Evolutionary conservation across 2,329 filamentous ascomycete genomes (phyloP).

Genomic region (Exophiala calicioides): DNA sequence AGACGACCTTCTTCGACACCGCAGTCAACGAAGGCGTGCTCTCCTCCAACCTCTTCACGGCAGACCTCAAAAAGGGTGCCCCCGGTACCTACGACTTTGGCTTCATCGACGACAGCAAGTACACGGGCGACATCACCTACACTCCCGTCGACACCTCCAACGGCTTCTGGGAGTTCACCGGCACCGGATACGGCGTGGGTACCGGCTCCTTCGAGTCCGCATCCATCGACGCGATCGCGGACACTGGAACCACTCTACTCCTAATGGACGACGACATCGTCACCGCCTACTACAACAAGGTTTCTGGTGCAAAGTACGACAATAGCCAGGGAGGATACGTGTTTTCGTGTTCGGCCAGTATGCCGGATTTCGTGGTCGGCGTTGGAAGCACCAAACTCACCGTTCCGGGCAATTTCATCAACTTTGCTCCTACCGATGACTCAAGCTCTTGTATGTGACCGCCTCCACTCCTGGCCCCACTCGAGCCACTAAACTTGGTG

Average conservation of each 20-base stretch:
- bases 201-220: constrained; percentile 39
- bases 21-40: constrained; percentile 52
- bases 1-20: constrained; percentile 63
- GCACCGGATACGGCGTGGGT: constrained; percentile 59
- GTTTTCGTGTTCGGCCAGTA: constrained; percentile 52
- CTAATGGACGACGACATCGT: constrained; percentile 58
- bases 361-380: constrained; percentile 56
- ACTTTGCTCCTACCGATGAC: constrained; percentile 36
- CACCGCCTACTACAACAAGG: constrained; percentile 60
- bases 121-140: constrained; percentile 61
- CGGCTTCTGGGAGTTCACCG: constrained; percentile 65
- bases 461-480: too few relatives aligned
- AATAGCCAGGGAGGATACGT: constrained; percentile 27
- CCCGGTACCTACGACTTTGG: constrained; percentile 60
- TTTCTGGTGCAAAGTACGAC: constrained; percentile 49
- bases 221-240: constrained; percentile 60
- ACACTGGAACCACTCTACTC: constrained; percentile 70
- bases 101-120: constrained; percentile 60
- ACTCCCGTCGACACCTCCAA: constrained; percentile 55
- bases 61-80: constrained; percentile 54
- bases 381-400: constrained; percentile 53
- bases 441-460: constrained; percentile 23
- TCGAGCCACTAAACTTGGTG: too few relatives aligned
- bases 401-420: constrained; percentile 58
- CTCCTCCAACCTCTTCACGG: constrained; percentile 55